phyloP scores from a whole-genome alignment of 768 basidiomycete species.

The Daedaleopsis nitida region DNA sequence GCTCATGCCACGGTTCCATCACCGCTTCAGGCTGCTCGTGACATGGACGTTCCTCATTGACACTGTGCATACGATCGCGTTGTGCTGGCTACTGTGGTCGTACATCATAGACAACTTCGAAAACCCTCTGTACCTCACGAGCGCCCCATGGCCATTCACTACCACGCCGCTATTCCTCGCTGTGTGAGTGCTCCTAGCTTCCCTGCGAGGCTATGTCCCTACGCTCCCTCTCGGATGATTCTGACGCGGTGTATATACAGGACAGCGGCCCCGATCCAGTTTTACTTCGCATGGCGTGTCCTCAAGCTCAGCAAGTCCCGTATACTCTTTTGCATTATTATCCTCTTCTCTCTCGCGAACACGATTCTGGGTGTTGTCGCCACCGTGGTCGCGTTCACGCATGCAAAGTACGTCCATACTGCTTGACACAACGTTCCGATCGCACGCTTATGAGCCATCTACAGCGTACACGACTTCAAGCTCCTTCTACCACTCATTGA shows the following conservation, averaged over 20 bases:
- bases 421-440: no score
- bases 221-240: background rate
- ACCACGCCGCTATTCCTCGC: background rate
- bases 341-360: background rate
- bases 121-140: background rate
- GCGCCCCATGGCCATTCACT: conserved; percentile 5
- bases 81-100: conserved; percentile 1
- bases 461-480: background rate
- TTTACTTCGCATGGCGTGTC: conserved; percentile 3
- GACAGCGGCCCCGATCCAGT: background rate
- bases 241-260: background rate
- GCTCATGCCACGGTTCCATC: background rate
- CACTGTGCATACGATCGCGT: conserved; percentile 1
- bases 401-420: background rate
- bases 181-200: background rate
- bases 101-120: conserved; percentile 3
- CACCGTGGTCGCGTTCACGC: background rate
- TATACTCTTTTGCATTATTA: background rate
- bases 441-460: background rate
- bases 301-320: background rate
- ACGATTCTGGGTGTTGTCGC: background rate
- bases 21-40: background rate
- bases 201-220: background rate
- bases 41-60: conserved; percentile 5
- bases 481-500: background rate